Percentiles rank a stretch among this genome's conserved stretches.
Evolutionary conservation across 1,139 yeast genomes (phyloP).

Genomic region (Taphrina communis): DNA sequence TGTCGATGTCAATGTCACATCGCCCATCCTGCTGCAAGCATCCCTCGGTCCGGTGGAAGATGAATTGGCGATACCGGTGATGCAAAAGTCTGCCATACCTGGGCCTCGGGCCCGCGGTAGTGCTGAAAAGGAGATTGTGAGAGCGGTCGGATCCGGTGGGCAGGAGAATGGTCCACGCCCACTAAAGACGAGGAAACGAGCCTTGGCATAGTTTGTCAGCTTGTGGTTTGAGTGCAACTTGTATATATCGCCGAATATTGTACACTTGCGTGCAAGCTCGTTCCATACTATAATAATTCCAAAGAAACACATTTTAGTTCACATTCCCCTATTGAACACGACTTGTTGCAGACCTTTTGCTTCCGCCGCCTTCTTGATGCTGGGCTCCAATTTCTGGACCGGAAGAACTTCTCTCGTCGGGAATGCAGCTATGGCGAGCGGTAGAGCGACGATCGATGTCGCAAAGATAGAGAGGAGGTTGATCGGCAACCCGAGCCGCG

Average conservation of each 20-base stretch:
- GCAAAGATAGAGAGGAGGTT: conserved; percentile 83
- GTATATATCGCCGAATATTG: conserved; percentile 1
- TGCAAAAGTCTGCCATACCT: conserved; percentile 14
- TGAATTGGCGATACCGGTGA: conserved; percentile 11
- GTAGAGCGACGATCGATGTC: conserved; percentile 85
- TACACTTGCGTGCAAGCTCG: conserved; percentile 7
- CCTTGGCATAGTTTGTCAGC: conserved; percentile 3
- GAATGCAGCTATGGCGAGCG: conserved; percentile 93
- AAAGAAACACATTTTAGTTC: background rate
- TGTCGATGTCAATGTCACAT: conserved; percentile 16
- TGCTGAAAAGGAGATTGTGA: conserved; percentile 20
- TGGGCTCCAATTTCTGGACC: conserved; percentile 13
- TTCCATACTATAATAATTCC: too few species aligned
- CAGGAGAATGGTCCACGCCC: conserved; percentile 27
- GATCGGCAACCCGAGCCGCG: conserved; percentile 63
- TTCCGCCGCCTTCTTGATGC: conserved; percentile 2
- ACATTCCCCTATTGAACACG: conserved; percentile 39
- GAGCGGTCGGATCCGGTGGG: background rate
- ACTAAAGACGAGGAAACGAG: conserved; percentile 24
- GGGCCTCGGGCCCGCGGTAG: conserved; percentile 22
- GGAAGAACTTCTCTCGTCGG: conserved; percentile 55
- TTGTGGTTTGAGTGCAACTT: background rate
- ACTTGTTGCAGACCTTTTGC: conserved; percentile 12
- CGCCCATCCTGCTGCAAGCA: conserved; percentile 3
- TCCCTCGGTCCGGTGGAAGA: conserved; percentile 19